Evolutionary conservation across 2,329 filamentous ascomycete genomes (phyloP), one percentile per base, ranked within the genome.

Genomic region (Fusarium tuaranense): DNA sequence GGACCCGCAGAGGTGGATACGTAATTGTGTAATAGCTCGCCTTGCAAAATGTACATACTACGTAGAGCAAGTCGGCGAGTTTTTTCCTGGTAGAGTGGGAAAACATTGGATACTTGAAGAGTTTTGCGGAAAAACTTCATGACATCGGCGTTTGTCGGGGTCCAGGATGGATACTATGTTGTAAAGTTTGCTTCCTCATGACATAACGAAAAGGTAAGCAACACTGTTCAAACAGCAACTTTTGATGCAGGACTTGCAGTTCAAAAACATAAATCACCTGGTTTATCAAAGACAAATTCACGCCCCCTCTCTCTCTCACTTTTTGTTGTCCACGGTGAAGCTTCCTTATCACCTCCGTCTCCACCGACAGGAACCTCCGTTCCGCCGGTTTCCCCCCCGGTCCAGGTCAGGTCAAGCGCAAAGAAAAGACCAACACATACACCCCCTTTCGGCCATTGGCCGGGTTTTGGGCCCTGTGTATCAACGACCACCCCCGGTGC

Each of bases 1-100:
- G 16, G 67, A 70, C 72, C 72, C 72, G 66, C 72, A 41, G 44
- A 22, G 53, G 72, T 75, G 72, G 72, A 70, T 73, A 75, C 66
- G 51, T 61, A 53, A 75, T 74, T 75, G 72, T 73, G 72, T 75
- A 75, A 75, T 75, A 61, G 57, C 16, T 27, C 9, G 16, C 46
- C 9, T 48, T 20, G 25, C 25, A 7, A 30, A 51, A 51, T 48
- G 25, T 57, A 48, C 71, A 65, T 63, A 30, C 27, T 30, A 30
- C 27, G 27, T 30, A 60, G 41, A 38, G 48, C 18, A 41, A 44
- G 64, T 27, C 25, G 25, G 25, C 25, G 25, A 27, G 25, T 27
- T 27, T 27, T 27, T 27, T 27, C 38, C 48, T 27, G 39, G 55
- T 57, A 25, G 27, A 65, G 36, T 13, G 10, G 7, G 39, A 58